Conservation (phyloP, 2,329 filamentous ascomycete genomes). For the Fusarium sp. region DNA sequence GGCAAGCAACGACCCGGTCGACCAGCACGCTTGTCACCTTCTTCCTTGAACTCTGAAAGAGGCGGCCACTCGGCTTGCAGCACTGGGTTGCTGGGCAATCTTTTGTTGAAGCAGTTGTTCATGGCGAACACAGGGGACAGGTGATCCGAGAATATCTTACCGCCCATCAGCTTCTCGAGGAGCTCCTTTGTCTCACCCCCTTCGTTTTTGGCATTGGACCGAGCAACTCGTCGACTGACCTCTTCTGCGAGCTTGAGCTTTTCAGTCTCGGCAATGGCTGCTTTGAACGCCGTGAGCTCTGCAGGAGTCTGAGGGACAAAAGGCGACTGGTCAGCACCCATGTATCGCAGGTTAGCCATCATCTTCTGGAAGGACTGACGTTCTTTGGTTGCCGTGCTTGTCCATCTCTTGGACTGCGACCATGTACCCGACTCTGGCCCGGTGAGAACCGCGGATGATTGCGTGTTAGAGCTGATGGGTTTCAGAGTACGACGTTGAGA, state of each 20-base stretch:
- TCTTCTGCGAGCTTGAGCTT: slow-evolving; percentile 40
- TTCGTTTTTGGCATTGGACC: slow-evolving; percentile 26
- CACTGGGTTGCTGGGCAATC: slow-evolving; percentile 18
- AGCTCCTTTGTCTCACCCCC: slow-evolving; percentile 4
- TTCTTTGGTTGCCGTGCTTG: slow-evolving; percentile 50
- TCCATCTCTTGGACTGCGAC: slow-evolving; percentile 55
- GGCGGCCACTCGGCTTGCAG: slow-evolving; percentile 49
- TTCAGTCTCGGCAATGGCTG: slow-evolving; percentile 44
- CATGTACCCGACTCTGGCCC: slow-evolving; percentile 45
- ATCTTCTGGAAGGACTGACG: slow-evolving; percentile 51
- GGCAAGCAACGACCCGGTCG: slow-evolving; percentile 47
- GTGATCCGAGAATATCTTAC: slow-evolving; percentile 43
- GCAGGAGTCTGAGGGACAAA: slow-evolving; percentile 51
- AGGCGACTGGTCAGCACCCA: slow-evolving; percentile 52
- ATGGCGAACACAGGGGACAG: slow-evolving; percentile 50
- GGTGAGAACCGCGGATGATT: slow-evolving; percentile 1
- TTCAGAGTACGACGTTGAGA: slow-evolving; percentile 15
- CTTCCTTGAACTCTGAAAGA: slow-evolving; percentile 51
- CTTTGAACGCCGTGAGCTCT: slow-evolving; percentile 50
- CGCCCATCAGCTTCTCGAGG: slow-evolving; percentile 40
- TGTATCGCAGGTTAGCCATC: slow-evolving; percentile 50
- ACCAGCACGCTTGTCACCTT: slow-evolving; percentile 46
- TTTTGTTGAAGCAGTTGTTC: slow-evolving; percentile 49
- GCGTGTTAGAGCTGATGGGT: slow-evolving; percentile 16
- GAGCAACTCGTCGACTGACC: slow-evolving; percentile 39